Base-by-base conservation (phyloP, 352 stramenopile species). In the Globisporangium lucens region DNA sequence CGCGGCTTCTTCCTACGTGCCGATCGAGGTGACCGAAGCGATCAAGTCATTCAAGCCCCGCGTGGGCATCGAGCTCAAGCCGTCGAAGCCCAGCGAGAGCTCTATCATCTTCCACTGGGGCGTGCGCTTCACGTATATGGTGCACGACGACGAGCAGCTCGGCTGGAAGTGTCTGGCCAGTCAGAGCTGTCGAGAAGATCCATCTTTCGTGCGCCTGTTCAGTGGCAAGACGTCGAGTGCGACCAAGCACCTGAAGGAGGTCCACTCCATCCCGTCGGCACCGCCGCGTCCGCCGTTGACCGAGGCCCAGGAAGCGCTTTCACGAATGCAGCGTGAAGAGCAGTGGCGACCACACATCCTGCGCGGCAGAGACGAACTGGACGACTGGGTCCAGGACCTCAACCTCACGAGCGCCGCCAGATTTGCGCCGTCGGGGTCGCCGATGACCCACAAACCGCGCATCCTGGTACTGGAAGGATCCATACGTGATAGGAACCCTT, bases 401-500 rank as follows among this genome's bases (percentile, higher is more conserved):
- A 67, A 76, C 35, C 66, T 76, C 36, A 15, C 52, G 2, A 67
- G n/a, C 15, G 66, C 70, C 2, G 38, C 46, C 22, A 61, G 43
- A 29, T 73, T 76, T 47, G 22, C 43, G 12, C 36, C 56, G 24
- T 67, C 70, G 17, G 63, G 66, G n/a, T 62, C 49, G 3, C 56
- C 38, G 35, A 76, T 73, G 57, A 73, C 59, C 52, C 70, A 73
- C 67, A 67, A 67, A 61, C 81, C 78, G 27, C 71, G 65, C 63
- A 79, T 90, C 64, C 73, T 88, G 17, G 74, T 90, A 52, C 68
- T 90, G 20, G 84, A 88, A 63, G 82, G 82, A 51, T 87, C 77
- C 20, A 69, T 90, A 17, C 74, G 82, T 15, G 70, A 75, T 43
- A 76, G 63, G 53, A 85, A 72, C 22, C 88, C 82, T 55, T 80